A percentile compares a stretch with the other conserved stretches of the same genome.
Evolutionary conservation across 352 stramenopile species (phyloP).

Genomic region (Hyaloperonospora arabidopsidis): DNA sequence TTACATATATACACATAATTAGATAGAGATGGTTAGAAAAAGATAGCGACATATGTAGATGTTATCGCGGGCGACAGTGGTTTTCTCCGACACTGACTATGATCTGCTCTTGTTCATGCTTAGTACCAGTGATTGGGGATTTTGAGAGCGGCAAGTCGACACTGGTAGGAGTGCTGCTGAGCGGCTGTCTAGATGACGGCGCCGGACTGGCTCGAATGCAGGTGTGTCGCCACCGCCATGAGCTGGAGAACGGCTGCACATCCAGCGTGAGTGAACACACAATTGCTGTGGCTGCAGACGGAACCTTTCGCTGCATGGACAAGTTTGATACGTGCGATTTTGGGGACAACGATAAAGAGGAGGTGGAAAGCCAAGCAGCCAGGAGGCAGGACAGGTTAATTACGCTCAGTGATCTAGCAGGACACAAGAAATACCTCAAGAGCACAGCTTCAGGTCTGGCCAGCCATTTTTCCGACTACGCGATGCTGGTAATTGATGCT

Average conservation of each 20-base stretch:
- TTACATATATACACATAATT: no score
- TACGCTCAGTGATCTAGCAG: conserved; percentile 69
- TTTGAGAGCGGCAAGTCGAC: conserved; percentile 87
- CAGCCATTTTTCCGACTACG: conserved; percentile 81
- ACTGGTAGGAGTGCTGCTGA: conserved; percentile 82
- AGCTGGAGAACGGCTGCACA: conserved; percentile 85
- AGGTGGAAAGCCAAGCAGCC: conserved; percentile 7
- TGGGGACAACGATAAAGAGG: conserved; percentile 37
- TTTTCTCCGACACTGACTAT: background rate
- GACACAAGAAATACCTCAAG: conserved; percentile 86
- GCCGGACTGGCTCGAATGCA: conserved; percentile 82
- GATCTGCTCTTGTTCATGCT: background rate
- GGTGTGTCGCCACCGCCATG: conserved; percentile 84
- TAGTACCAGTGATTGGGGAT: conserved; percentile 81
- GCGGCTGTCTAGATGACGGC: conserved; percentile 77
- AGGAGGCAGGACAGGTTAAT: conserved; percentile 36
- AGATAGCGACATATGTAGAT: no score
- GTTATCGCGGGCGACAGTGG: no score
- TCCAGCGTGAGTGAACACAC: conserved; percentile 86
- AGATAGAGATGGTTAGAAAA: no score
- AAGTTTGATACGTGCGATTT: conserved; percentile 44
- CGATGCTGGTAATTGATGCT: conserved; percentile 76
- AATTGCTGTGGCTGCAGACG: conserved; percentile 57
- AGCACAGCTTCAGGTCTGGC: conserved; percentile 78
- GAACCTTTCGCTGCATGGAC: conserved; percentile 46